Evolutionary conservation across 768 basidiomycete genomes (phyloP), one percentile per base, ranked within the genome.

Genomic region (Collybia nuda): DNA sequence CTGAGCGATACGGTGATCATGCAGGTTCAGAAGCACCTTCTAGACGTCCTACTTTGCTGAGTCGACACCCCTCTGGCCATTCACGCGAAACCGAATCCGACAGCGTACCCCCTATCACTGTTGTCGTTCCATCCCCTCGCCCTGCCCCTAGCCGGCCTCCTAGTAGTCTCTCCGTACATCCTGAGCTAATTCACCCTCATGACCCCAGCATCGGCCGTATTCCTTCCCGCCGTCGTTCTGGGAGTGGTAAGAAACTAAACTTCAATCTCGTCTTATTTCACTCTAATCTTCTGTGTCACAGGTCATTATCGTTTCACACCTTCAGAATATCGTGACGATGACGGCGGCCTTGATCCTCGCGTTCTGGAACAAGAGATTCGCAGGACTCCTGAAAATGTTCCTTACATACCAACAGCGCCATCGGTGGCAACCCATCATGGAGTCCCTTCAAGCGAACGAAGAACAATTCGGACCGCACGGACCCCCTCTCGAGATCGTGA

Each of bases 101-200:
- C 7, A 40, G 41, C 39, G 18, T 52, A n/a, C n/a, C n/a, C 19
- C 56, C 49, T 12, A 57, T 62, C 12, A 47, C 48, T 22, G 47
- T 65, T 17, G 37, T 56, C 15, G 44, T 59, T 46, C 44, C 59
- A 29, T 55, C 60, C 4, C 41, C 53, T 22, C 23, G 40, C 9
- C 36, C 28, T 15, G 51, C 57, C 18, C 47, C 26, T 37, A 42
- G 32, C 29, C 39, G 51, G 11, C 48, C 58, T 21, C 49, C 57
- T 12, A 57, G 47, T 18, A 43, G 43, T 24, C 57, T 43, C 40
- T 53, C 50, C 8, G 38, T 54, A 21, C 55, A 52, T 4, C 46
- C 28, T 8, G 50, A 52, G 35, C 22, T 38, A 22, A 46, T 42
- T 15, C 37, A 50, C 42, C 41, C 28, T 40, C 46, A 35, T 14